These are phyloP conservation scores for Funneliformis mosseae DNA, from an alignment of 192 early-diverging fungal genomes.

Conservation along the genomic window DNA sequence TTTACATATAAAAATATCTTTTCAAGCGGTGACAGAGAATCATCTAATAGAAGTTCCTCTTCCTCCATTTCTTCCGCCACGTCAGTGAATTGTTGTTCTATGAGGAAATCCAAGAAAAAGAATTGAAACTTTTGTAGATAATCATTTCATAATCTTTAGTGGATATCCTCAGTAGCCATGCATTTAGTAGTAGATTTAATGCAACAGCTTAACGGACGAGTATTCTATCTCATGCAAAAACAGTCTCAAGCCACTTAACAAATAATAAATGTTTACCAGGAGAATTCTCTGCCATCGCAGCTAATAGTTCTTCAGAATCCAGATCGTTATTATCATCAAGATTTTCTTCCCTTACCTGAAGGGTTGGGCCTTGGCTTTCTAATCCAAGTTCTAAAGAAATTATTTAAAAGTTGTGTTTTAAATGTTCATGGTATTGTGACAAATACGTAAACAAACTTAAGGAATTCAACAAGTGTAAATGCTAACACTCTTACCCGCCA, in stretches of 20 bases:
- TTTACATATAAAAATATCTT: constrained; percentile 41
- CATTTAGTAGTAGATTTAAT: not conserved
- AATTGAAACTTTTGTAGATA: not conserved
- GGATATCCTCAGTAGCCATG: not conserved
- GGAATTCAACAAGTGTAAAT: too few relatives aligned
- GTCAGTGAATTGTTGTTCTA: constrained; percentile 13
- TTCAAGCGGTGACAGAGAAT: constrained; percentile 42
- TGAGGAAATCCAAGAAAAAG: constrained; percentile 24
- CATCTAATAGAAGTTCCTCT: constrained; percentile 36
- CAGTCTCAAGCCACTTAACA: not conserved
- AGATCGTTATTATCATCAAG: constrained; percentile 24
- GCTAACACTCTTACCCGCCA: not conserved
- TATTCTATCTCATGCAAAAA: not conserved
- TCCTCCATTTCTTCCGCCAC: constrained; percentile 39
- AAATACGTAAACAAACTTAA: not conserved
- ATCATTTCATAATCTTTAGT: not conserved
- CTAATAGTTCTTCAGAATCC: constrained; percentile 12
- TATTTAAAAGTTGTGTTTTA: not conserved
- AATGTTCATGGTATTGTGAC: not conserved
- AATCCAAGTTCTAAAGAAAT: not conserved
- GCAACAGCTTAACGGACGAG: not conserved
- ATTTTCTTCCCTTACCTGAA: constrained; percentile 29
- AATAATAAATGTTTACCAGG: not conserved
- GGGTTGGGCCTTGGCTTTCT: constrained; percentile 22
- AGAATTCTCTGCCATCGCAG: constrained; percentile 16